Conservation (phyloP, 208 protist species). For the Phytomonas sp. region DNA sequence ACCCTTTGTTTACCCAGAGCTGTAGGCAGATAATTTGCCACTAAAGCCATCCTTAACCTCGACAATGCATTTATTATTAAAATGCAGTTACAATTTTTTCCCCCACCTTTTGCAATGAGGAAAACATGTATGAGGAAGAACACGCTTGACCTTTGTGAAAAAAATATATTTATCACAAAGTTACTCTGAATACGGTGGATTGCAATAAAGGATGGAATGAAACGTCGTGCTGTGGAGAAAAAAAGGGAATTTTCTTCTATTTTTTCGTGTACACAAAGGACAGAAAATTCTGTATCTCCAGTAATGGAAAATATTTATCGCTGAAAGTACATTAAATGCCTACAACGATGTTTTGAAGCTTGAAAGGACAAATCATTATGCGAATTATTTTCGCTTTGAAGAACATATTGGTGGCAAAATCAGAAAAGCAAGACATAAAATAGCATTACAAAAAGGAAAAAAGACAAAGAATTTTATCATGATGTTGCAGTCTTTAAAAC, state of each 20-base stretch:
- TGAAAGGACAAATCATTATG: not conserved
- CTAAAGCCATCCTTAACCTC: not conserved
- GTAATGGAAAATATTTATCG: not conserved
- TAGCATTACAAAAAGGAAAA: constrained; percentile 8
- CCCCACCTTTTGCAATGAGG: not conserved
- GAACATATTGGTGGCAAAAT: not conserved
- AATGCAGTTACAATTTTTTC: not conserved
- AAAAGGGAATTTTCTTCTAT: not conserved
- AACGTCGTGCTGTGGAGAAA: not conserved
- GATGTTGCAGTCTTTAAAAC: not conserved
- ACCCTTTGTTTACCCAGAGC: not conserved
- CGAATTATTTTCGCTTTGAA: constrained; percentile 8
- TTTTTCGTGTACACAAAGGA: not conserved
- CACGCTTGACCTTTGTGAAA: not conserved
- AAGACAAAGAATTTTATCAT: constrained; percentile 7
- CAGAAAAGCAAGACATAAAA: not conserved
- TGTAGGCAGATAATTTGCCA: not conserved
- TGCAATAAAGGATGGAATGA: not conserved
- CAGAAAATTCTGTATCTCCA: not conserved
- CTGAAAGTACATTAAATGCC: not conserved
- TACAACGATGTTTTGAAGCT: not conserved
- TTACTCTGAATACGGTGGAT: not conserved
- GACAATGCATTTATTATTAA: not conserved
- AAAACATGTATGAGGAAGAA: not conserved
- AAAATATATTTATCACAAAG: not conserved